A percentile compares a stretch with the other conserved stretches of the same genome.
phyloP scores from a whole-genome alignment of 495 filamentous ascomycete genomes.

The Pyronema omphalodes region DNA sequence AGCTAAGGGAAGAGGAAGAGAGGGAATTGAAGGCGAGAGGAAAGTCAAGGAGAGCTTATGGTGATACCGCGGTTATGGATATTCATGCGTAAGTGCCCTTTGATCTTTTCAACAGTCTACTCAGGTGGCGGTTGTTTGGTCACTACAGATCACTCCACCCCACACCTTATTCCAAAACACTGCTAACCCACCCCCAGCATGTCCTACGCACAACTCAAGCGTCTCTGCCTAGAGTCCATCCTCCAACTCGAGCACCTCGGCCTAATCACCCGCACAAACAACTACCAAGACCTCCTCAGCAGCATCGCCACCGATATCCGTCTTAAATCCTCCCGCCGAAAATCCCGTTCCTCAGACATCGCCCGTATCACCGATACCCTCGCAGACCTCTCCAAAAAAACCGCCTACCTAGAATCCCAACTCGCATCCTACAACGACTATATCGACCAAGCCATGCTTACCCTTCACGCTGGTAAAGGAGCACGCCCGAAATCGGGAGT shows the following conservation, averaged over 20 bases:
- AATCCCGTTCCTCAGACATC: slow-evolving; percentile 77
- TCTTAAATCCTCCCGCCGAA: slow-evolving; percentile 79
- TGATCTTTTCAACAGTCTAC: too few species aligned
- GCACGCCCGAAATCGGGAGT: slow-evolving; percentile 37
- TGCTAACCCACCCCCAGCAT: slow-evolving; percentile 33
- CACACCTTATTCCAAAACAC: background rate
- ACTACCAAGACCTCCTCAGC: slow-evolving; percentile 92
- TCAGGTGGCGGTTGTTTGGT: too few species aligned
- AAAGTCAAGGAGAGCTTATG: slow-evolving; percentile 64
- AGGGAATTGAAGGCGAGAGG: slow-evolving; percentile 38
- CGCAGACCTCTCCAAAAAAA: slow-evolving; percentile 72
- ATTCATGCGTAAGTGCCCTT: slow-evolving; percentile 35
- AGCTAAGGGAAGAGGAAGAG: slow-evolving; percentile 59
- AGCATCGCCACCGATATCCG: slow-evolving; percentile 93
- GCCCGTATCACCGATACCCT: slow-evolving; percentile 77
- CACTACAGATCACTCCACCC: too few species aligned
- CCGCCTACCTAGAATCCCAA: slow-evolving; percentile 78
- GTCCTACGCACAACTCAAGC: slow-evolving; percentile 82
- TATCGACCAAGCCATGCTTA: slow-evolving; percentile 96
- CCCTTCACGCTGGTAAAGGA: slow-evolving; percentile 94
- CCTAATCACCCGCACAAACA: slow-evolving; percentile 74
- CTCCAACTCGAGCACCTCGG: slow-evolving; percentile 67
- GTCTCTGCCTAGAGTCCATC: slow-evolving; percentile 83
- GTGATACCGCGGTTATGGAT: slow-evolving; percentile 73
- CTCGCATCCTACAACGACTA: slow-evolving; percentile 97